Evolutionary conservation across 2,329 filamentous ascomycete species (phyloP).

Genomic region (Fusarium miscanthi): DNA sequence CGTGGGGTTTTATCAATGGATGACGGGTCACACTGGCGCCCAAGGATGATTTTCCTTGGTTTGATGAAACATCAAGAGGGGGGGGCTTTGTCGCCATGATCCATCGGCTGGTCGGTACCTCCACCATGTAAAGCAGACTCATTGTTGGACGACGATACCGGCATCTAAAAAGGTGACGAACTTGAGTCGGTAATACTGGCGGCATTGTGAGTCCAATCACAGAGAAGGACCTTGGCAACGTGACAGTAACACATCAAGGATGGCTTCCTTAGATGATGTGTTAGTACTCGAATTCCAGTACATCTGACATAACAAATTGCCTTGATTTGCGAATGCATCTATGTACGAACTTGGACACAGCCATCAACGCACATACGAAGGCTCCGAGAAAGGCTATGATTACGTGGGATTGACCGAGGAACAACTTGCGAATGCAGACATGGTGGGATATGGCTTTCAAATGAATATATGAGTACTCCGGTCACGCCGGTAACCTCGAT

Average conservation of each 20-base stretch:
- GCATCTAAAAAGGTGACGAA: constrained; percentile 24
- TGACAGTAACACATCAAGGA: constrained; percentile 38
- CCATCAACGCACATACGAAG: constrained; percentile 37
- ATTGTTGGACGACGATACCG: constrained; percentile 34
- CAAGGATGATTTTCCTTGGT: constrained; percentile 30
- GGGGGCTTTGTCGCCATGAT: constrained; percentile 24
- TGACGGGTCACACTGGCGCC: constrained; percentile 39
- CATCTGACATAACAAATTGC: constrained; percentile 24
- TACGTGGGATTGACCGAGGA: constrained; percentile 28
- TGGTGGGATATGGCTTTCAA: constrained; percentile 14
- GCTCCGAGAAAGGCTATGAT: constrained; percentile 24
- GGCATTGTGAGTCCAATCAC: constrained; percentile 43
- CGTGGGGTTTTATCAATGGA: constrained; percentile 46
- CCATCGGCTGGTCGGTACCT: constrained; percentile 27
- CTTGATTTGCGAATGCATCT: constrained; percentile 36
- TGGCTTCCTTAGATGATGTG: constrained; percentile 11
- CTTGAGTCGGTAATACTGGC: constrained; percentile 33
- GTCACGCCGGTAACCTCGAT: constrained; percentile 20
- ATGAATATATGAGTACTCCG: constrained; percentile 20
- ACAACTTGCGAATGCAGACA: constrained; percentile 18
- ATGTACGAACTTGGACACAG: constrained; percentile 20
- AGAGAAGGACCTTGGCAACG: constrained; percentile 35
- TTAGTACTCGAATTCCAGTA: constrained; percentile 25
- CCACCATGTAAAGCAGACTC: constrained; percentile 24
- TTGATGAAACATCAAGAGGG: constrained; percentile 32